Evolutionary conservation across 2,329 filamentous ascomycete species (phyloP), one percentile per base, ranked within the genome.

Genomic region (Zymoseptoria crescenta): DNA sequence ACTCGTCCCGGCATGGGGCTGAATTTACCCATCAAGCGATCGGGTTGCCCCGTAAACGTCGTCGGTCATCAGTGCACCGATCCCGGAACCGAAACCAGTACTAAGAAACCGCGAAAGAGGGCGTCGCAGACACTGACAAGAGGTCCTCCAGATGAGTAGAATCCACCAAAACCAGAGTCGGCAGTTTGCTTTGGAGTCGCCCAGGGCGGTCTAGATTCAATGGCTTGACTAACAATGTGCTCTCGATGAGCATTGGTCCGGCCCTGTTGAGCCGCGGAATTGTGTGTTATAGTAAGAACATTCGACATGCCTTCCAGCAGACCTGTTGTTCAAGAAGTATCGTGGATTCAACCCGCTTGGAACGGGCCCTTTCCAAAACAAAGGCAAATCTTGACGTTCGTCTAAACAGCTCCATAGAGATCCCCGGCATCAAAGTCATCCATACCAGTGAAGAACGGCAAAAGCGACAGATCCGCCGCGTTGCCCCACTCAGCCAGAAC

Each of bases 381-480:
- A 16, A 4, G 16, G 16, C 35, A 16, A 16, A 4, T 41, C 13
- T 41, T 41, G 1, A 41, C 10, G 16, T 16, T 5, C 16, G 35
- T 10, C 10, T 45, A 45, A 6, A 45, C 35, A 45, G 35, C 35
- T 16, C 35, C 35, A n/a, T 52, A 52, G 10, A 52, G 51, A 52
- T 52, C 51, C 27, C 20, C 51, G 10, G 51, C 24, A 20, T 35
- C 51, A 30, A 49, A 56, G 7, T 56, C 54, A 27, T 59, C 54
- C 49, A 59, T 53, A 7, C 58, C 49, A 1, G 24, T 52, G 24
- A 58, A 58, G 8, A 58, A 21, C 41, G 24, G 4, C 24, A 55
- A 52, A 4, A 58, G 52, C 9, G 56, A 58, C 48, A 58, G 7
- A 52, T 58, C 56, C n/a, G 56, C 56, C 8, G 56, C 56, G 27